phyloP scores from a whole-genome alignment of 768 basidiomycete species.

The Boletus rubroflammeus region DNA sequence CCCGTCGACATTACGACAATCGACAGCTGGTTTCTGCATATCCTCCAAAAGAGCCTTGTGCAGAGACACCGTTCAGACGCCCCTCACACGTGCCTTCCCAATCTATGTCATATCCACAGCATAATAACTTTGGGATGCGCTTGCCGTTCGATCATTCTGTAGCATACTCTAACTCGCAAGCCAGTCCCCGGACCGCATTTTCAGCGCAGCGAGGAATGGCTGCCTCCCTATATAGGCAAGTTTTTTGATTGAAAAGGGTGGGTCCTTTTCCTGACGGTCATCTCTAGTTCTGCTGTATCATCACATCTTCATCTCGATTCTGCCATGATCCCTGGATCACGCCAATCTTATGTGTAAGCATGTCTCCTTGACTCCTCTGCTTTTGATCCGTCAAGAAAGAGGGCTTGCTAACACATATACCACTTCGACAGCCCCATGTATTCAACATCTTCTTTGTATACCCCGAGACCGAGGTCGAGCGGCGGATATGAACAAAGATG shows the following conservation, averaged over 20 bases:
- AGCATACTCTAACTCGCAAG: slow-evolving; percentile 39
- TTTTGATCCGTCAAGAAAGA: not conserved
- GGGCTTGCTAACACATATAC: not conserved
- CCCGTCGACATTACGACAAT: slow-evolving; percentile 9
- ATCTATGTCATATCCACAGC: slow-evolving; percentile 7
- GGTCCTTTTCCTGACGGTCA: slow-evolving; percentile 1
- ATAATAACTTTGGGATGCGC: slow-evolving; percentile 6
- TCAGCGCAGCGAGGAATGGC: slow-evolving; percentile 22
- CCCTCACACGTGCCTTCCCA: slow-evolving; percentile 11
- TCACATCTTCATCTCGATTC: slow-evolving; percentile 36
- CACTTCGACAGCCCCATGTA: slow-evolving; percentile 3
- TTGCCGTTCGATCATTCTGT: slow-evolving; percentile 44
- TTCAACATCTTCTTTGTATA: slow-evolving; percentile 1
- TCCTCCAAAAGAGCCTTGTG: slow-evolving; percentile 1
- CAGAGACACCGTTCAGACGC: slow-evolving; percentile 21
- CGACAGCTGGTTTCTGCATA: slow-evolving; percentile 4
- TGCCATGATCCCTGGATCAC: slow-evolving; percentile 4
- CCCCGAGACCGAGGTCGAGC: not conserved
- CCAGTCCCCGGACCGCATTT: not conserved
- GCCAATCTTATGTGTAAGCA: slow-evolving; percentile 23
- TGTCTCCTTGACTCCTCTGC: not conserved
- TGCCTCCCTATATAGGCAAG: slow-evolving; percentile 57
- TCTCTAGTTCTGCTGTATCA: slow-evolving; percentile 50
- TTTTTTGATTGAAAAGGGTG: not conserved
- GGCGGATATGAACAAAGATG: slow-evolving; percentile 19